phyloP scores from a whole-genome alignment of 2,329 filamentous ascomycete species.

The Thelonectria blattea region DNA sequence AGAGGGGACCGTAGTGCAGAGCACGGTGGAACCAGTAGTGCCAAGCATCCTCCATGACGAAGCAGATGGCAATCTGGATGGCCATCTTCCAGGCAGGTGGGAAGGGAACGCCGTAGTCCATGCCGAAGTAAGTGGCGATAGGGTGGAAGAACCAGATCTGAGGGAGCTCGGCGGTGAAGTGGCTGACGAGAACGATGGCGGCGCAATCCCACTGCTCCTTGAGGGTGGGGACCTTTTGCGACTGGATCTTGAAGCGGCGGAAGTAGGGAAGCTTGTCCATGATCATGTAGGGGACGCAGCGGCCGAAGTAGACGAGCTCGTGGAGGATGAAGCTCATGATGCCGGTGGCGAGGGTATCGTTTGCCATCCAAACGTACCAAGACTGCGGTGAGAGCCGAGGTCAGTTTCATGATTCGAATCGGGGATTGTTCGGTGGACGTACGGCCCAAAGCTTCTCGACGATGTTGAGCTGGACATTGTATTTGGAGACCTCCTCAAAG shows the following conservation, averaged over 20 bases:
- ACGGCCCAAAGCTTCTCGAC: conserved; percentile 88
- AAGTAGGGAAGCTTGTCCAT: conserved; percentile 88
- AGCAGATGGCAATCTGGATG: conserved; percentile 91
- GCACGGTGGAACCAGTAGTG: conserved; percentile 96
- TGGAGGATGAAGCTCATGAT: conserved; percentile 98
- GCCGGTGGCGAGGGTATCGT: conserved; percentile 93
- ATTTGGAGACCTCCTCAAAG: conserved; percentile 68
- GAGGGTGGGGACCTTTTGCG: conserved; percentile 85
- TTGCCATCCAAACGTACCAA: conserved; percentile 98
- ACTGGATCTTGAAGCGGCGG: conserved; percentile 94
- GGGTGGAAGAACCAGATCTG: conserved; percentile 99
- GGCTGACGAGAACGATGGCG: conserved; percentile 87
- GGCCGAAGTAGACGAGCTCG: conserved; percentile 92
- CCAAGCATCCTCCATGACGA: conserved; percentile 95
- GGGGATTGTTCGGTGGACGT: conserved; percentile 45
- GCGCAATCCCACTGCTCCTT: conserved; percentile 96
- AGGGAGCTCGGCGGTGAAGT: conserved; percentile 97
- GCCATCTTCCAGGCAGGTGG: conserved; percentile 85
- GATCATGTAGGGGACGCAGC: conserved; percentile 88
- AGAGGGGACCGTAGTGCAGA: conserved; percentile 93
- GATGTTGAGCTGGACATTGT: conserved; percentile 86
- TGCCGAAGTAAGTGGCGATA: conserved; percentile 88
- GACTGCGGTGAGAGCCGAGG: conserved; percentile 51
- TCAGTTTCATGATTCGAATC: conserved; percentile 23
- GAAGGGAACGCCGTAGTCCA: conserved; percentile 89